These are phyloP conservation scores for Colletotrichum cuscutae DNA, from an alignment of 2,329 filamentous ascomycete species.

Conservation along the genomic window DNA sequence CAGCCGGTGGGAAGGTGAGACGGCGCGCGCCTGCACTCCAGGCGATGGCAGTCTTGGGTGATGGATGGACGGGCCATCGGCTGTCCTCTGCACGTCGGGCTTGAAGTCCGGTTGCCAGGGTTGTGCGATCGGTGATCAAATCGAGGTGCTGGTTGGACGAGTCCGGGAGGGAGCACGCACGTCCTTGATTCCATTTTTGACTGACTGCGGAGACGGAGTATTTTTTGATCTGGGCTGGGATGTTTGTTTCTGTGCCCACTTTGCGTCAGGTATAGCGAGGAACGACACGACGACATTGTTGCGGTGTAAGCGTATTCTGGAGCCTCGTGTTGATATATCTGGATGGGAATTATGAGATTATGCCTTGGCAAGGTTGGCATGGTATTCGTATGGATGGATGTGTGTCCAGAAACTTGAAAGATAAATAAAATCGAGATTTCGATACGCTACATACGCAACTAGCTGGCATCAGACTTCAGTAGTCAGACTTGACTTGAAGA, in stretches of 20 bases:
- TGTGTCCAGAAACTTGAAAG: not conserved
- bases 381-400: not conserved
- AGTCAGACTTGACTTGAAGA: not conserved
- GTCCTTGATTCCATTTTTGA: slow-evolving; percentile 18
- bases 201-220: slow-evolving; percentile 20
- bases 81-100: slow-evolving; percentile 7
- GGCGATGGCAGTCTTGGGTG: no score
- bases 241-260: slow-evolving; percentile 25
- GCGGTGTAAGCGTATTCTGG: slow-evolving; percentile 13
- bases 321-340: not conserved
- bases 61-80: slow-evolving; percentile 1
- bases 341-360: not conserved
- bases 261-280: not conserved
- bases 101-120: slow-evolving; percentile 29
- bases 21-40: not conserved
- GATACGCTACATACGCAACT: not conserved
- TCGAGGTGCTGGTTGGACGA: slow-evolving; percentile 9
- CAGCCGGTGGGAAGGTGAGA: slow-evolving; percentile 15
- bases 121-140: slow-evolving; percentile 30
- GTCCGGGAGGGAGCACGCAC: slow-evolving; percentile 15
- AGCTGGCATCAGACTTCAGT: not conserved
- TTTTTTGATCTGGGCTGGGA: slow-evolving; percentile 6
- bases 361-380: not conserved
- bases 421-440: not conserved
- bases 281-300: slow-evolving; percentile 5